Percentiles rank a stretch among this genome's conserved stretches.
Conservation (phyloP, 805 yeast species). For the Saturnispora ahearnii region DNA sequence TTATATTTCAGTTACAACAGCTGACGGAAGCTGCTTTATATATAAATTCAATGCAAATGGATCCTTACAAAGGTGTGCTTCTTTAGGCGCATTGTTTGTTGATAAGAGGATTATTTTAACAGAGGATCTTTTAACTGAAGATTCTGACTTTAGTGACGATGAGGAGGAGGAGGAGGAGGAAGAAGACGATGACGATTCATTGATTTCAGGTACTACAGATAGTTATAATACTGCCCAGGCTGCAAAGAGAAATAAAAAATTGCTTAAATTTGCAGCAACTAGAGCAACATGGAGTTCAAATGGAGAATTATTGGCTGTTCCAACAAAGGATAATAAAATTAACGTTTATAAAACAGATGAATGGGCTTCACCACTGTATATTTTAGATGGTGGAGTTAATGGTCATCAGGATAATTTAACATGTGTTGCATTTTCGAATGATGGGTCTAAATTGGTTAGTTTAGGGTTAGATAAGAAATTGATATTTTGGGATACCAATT, state of each 20-base stretch:
- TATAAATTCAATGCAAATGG: constrained; percentile 45
- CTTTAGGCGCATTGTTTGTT: constrained; percentile 34
- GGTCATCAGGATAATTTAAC: constrained; percentile 30
- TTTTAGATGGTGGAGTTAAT: constrained; percentile 18
- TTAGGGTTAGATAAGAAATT: constrained; percentile 43
- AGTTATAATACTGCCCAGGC: constrained; percentile 8
- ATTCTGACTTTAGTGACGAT: constrained; percentile 33
- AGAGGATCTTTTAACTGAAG: constrained; percentile 15
- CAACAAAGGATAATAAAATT: constrained; percentile 42
- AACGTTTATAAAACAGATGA: constrained; percentile 35
- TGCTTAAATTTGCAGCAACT: constrained; percentile 29
- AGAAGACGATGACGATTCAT: constrained; percentile 27
- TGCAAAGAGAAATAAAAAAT: constrained; percentile 30
- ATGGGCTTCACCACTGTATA: constrained; percentile 18
- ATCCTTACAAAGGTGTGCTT: constrained; percentile 41
- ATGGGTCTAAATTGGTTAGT: constrained; percentile 52
- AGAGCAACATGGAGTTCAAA: constrained; percentile 61
- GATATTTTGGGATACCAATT: constrained; percentile 45
- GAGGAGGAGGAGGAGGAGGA: constrained; percentile 23
- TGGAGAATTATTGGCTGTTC: constrained; percentile 63
- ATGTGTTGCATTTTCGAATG: constrained; percentile 53
- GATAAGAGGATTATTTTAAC: constrained; percentile 22
- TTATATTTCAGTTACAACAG: constrained; percentile 45
- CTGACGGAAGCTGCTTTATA: constrained; percentile 50
- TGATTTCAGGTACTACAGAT: constrained; percentile 15